A percentile compares a stretch with the other conserved stretches of the same genome.
phyloP scores from a whole-genome alignment of 345 rosid genomes.

The Aegle marmelos region DNA sequence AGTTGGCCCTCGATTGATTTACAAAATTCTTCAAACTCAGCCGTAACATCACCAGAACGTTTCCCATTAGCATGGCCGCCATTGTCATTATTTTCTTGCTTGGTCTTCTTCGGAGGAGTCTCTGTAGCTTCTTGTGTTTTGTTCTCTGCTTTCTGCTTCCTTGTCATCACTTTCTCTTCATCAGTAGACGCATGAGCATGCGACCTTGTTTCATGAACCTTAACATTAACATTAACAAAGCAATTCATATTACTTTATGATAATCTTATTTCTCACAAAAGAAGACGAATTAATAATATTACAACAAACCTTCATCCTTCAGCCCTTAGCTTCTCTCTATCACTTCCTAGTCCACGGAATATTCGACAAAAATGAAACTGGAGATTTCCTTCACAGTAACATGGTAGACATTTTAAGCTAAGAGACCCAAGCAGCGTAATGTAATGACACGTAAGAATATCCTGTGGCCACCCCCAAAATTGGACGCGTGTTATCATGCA shows the following conservation, averaged over 20 bases:
- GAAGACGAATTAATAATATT: not conserved
- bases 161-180: constrained; percentile 59
- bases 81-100: constrained; percentile 31
- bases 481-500: constrained; percentile 21
- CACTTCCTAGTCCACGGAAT: not conserved
- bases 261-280: no score
- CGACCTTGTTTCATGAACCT: constrained; percentile 80
- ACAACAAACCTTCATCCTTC: not conserved
- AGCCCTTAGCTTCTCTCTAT: not conserved
- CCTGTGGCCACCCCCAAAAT: constrained; percentile 10
- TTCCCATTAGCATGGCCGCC: constrained; percentile 25
- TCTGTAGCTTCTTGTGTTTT: constrained; percentile 43
- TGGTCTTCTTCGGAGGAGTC: constrained; percentile 62
- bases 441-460: constrained; percentile 8
- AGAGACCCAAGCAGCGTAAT: not conserved
- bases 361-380: not conserved
- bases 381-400: not conserved
- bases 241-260: not conserved
- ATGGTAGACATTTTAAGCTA: not conserved
- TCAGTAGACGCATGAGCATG: constrained; percentile 48
- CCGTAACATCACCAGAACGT: constrained; percentile 17
- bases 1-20: constrained; percentile 50
- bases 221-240: constrained; percentile 5
- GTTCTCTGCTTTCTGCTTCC: constrained; percentile 87
- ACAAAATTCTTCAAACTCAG: constrained; percentile 54